A percentile compares a stretch with the other conserved stretches of the same genome.
phyloP scores from a whole-genome alignment of 345 rosid genomes.

The Hibiscus mutabilis region DNA sequence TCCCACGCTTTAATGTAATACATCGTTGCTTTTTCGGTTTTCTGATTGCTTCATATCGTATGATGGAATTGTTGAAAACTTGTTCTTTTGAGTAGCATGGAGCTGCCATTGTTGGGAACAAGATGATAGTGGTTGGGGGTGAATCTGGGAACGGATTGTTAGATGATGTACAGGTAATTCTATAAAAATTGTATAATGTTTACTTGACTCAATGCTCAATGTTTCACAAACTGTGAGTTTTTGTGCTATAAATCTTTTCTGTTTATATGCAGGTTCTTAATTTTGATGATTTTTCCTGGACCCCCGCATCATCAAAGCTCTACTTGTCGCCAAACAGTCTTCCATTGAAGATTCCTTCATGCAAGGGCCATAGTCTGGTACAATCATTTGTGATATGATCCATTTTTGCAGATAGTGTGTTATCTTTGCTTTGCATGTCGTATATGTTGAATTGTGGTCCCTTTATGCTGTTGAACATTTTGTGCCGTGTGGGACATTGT shows the following conservation, averaged over 20 bases:
- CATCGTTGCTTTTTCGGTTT: not conserved
- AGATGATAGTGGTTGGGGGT: conserved; percentile 95
- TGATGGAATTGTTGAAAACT: conserved; percentile 1
- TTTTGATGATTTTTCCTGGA: conserved; percentile 80
- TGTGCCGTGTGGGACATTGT: not conserved
- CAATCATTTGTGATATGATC: conserved; percentile 5
- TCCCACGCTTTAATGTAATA: conserved; percentile 73
- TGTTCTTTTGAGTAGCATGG: conserved; percentile 58
- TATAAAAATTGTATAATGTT: no score
- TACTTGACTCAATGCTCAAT: not conserved
- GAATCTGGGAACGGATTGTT: conserved; percentile 77
- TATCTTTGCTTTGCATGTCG: not conserved
- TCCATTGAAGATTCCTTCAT: conserved; percentile 89
- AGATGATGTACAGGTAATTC: conserved; percentile 85
- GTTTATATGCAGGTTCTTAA: conserved; percentile 51
- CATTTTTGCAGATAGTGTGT: not conserved
- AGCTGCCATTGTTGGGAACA: conserved; percentile 80
- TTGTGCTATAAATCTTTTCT: not conserved
- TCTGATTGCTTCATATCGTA: not conserved
- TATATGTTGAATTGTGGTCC: not conserved
- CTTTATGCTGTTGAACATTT: not conserved
- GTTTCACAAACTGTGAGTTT: not conserved
- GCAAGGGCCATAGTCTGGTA: conserved; percentile 98
- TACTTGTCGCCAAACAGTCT: conserved; percentile 88
- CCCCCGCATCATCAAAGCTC: conserved; percentile 74